These are phyloP conservation scores for Xylariaceae sp. DNA, from an alignment of 2,329 filamentous ascomycete species.

Conservation along the genomic window DNA sequence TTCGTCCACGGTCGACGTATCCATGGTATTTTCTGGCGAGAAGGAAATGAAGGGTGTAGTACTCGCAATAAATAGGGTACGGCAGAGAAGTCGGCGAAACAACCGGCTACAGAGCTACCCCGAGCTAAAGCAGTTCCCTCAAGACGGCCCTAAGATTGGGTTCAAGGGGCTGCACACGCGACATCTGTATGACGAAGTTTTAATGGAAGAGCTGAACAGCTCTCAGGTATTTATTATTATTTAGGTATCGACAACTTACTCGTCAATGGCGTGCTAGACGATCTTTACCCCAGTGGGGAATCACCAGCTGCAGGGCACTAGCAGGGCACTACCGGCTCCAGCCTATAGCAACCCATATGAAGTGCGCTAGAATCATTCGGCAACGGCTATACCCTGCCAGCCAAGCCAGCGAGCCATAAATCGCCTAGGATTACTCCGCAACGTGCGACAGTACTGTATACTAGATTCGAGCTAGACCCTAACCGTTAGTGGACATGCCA, in stretches of 20 bases:
- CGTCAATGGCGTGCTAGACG: conserved; percentile 33
- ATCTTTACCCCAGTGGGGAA: conserved; percentile 13
- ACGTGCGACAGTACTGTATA: too few species aligned
- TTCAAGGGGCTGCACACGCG: not conserved
- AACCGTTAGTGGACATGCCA: conserved; percentile 5
- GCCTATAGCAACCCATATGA: too few species aligned
- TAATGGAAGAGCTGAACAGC: not conserved
- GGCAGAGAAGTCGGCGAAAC: not conserved
- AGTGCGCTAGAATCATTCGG: too few species aligned
- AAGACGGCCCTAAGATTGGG: not conserved
- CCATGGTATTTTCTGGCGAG: conserved; percentile 9
- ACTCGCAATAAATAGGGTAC: not conserved
- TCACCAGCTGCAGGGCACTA: not conserved
- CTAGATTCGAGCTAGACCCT: conserved; percentile 1
- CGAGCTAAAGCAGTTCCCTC: not conserved
- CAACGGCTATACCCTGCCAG: too few species aligned
- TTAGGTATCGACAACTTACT: conserved; percentile 3
- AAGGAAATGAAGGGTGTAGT: not conserved
- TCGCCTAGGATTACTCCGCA: not conserved
- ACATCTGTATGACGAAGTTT: not conserved
- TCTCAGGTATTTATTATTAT: not conserved
- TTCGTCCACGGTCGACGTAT: conserved; percentile 21
- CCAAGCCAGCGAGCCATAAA: not conserved
- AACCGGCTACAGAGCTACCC: not conserved
- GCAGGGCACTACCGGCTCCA: too few species aligned